A percentile compares a stretch with the other conserved stretches of the same genome.
Conservation (phyloP, 2,329 filamentous ascomycete species). For the Aspergillus aculeatinus region DNA sequence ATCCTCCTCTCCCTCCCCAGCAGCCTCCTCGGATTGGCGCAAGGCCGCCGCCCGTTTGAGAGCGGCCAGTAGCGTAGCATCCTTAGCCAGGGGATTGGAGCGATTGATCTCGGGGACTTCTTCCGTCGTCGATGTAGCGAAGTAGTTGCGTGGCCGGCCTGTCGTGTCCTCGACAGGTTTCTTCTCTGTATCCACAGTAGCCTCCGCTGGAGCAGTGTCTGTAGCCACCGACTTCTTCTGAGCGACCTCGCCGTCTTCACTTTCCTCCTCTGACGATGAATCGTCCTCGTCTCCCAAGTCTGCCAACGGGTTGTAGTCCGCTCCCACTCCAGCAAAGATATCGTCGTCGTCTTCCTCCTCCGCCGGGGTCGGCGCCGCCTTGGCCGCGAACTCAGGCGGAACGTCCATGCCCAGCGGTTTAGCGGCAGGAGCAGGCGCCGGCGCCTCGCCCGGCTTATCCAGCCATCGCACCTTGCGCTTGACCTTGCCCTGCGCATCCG, state of each 20-base stretch:
- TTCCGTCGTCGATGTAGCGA: slow-evolving; percentile 43
- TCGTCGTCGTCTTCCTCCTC: slow-evolving; percentile 58
- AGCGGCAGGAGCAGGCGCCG: slow-evolving; percentile 24
- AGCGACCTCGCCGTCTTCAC: slow-evolving; percentile 26
- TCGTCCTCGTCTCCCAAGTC: slow-evolving; percentile 51
- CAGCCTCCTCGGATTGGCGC: slow-evolving; percentile 35
- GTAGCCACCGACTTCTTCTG: slow-evolving; percentile 11
- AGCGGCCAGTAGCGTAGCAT: slow-evolving; percentile 78
- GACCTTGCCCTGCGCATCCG: slow-evolving; percentile 59
- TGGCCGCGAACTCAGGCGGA: slow-evolving; percentile 43
- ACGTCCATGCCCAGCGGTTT: slow-evolving; percentile 54
- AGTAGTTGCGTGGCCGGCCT: slow-evolving; percentile 49
- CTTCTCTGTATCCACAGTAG: slow-evolving; percentile 8
- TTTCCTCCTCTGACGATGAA: slow-evolving; percentile 41
- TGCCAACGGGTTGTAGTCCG: slow-evolving; percentile 60
- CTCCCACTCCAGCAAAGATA: slow-evolving; percentile 62
- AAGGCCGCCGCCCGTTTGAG: slow-evolving; percentile 79
- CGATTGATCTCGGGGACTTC: slow-evolving; percentile 51
- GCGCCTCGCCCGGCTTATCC: slow-evolving; percentile 34
- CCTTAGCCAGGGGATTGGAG: slow-evolving; percentile 55
- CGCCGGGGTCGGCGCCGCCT: slow-evolving; percentile 30
- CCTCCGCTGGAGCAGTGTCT: slow-evolving; percentile 8
- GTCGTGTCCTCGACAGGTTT: slow-evolving; percentile 17
- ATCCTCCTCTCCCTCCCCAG: slow-evolving; percentile 39
- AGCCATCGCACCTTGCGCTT: slow-evolving; percentile 62